Conservation (phyloP, 306 rosid species). For the Cucumis hystrix region DNA sequence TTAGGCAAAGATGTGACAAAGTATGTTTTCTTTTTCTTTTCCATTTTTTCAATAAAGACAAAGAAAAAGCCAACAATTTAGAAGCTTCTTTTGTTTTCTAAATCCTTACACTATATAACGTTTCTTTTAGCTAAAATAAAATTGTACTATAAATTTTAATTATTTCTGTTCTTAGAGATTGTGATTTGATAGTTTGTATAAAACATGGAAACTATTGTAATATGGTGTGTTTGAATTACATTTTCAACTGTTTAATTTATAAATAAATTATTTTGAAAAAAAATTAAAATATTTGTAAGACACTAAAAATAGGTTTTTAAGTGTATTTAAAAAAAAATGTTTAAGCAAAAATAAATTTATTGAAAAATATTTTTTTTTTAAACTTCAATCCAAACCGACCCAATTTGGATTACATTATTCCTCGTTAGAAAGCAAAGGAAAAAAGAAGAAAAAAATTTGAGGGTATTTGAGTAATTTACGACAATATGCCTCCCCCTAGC, state of each 20-base stretch:
- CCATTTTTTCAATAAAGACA: neutral
- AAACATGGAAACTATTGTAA: neutral
- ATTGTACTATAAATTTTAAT: neutral
- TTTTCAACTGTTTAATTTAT: no score
- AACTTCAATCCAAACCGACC: no score
- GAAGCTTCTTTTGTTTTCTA: neutral
- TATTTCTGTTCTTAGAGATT: neutral
- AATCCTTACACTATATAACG: neutral
- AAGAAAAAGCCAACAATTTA: neutral
- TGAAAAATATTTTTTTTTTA: no score
- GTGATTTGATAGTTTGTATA: neutral
- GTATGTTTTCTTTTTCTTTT: neutral
- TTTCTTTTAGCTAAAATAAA: no score
- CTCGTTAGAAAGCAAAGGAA: neutral
- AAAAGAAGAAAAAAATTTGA: neutral
- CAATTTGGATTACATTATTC: neutral
- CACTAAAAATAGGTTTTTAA: no score
- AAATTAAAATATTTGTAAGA: no score
- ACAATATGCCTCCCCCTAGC: neutral
- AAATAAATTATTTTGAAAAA: no score
- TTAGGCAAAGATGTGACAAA: neutral
- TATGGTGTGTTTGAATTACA: no score
- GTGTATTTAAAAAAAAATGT: no score
- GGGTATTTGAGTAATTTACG: neutral
- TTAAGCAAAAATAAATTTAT: no score